Percentiles rank a stretch among this genome's conserved stretches.
Conservation (phyloP, 2,329 filamentous ascomycete species). For the Aureobasidium leucospermi region DNA sequence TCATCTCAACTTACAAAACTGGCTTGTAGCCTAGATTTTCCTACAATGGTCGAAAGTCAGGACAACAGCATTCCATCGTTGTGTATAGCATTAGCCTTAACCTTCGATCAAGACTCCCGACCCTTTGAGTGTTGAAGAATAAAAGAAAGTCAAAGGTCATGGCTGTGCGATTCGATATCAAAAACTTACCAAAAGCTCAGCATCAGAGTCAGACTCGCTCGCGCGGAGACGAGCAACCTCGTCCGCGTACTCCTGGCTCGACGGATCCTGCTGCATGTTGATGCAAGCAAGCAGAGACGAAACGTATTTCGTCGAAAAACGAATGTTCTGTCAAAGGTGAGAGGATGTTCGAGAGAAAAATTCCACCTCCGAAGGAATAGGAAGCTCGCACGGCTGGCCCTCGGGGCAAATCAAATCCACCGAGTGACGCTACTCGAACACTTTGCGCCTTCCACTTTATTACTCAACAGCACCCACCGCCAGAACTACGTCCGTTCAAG, state of each 20-base stretch:
- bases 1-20: neutral
- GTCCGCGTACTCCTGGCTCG: slow-evolving; percentile 6
- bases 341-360: neutral
- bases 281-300: neutral
- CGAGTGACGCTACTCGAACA: neutral
- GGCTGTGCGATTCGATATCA: neutral
- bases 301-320: neutral
- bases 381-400: neutral
- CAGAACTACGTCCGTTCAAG: neutral
- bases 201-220: slow-evolving; percentile 6
- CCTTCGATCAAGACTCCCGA: neutral
- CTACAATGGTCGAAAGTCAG: neutral
- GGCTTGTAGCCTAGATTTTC: slow-evolving; percentile 6
- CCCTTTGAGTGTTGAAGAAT: neutral
- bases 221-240: slow-evolving; percentile 5
- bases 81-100: too few relatives aligned
- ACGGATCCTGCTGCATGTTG: neutral
- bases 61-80: neutral
- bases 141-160: too few relatives aligned
- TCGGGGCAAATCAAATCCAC: neutral
- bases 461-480: neutral
- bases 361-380: neutral
- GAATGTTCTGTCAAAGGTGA: neutral
- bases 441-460: neutral
- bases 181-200: slow-evolving; percentile 4